These are phyloP conservation scores for Diddensiella santjacobensis DNA, from an alignment of 805 yeast species.

Conservation along the genomic window DNA sequence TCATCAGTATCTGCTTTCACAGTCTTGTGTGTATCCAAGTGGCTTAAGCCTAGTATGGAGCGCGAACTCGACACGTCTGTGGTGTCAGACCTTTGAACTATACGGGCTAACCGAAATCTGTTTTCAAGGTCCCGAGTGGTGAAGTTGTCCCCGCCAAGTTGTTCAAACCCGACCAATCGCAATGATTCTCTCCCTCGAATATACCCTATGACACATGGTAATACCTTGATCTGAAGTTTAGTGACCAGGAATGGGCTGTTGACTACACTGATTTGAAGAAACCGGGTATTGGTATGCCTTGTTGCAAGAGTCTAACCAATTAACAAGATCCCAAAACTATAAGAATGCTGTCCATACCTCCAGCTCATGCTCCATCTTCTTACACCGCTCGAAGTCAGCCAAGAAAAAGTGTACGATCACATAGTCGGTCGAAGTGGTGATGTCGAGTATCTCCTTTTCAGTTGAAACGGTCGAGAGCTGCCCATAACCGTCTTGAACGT, in stretches of 20 bases:
- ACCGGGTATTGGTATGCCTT: slow-evolving; percentile 51
- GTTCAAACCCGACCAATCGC: slow-evolving; percentile 67
- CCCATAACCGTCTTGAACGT: slow-evolving; percentile 44
- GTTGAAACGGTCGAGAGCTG: slow-evolving; percentile 38
- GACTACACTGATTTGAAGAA: slow-evolving; percentile 50
- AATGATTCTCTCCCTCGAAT: slow-evolving; percentile 54
- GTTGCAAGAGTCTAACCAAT: slow-evolving; percentile 43
- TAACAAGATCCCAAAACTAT: neutral
- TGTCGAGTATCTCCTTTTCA: slow-evolving; percentile 56
- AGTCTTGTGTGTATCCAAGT: too few species aligned
- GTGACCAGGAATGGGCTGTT: slow-evolving; percentile 69
- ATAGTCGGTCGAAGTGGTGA: slow-evolving; percentile 41
- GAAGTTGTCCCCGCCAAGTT: slow-evolving; percentile 45
- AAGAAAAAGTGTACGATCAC: slow-evolving; percentile 63
- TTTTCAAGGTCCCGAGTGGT: slow-evolving; percentile 33
- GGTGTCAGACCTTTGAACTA: neutral
- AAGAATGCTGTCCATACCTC: neutral
- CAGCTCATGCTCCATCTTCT: slow-evolving; percentile 47
- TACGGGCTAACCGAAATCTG: neutral
- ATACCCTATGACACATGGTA: slow-evolving; percentile 69
- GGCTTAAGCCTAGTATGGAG: neutral
- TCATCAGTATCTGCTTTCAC: too few species aligned
- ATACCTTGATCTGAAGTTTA: slow-evolving; percentile 57
- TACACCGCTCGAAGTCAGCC: slow-evolving; percentile 57
- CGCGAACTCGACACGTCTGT: neutral